Percentiles rank a stretch among this genome's conserved stretches.
Evolutionary conservation across 495 filamentous ascomycete species (phyloP).

Genomic region (Durotheca rogersii): DNA sequence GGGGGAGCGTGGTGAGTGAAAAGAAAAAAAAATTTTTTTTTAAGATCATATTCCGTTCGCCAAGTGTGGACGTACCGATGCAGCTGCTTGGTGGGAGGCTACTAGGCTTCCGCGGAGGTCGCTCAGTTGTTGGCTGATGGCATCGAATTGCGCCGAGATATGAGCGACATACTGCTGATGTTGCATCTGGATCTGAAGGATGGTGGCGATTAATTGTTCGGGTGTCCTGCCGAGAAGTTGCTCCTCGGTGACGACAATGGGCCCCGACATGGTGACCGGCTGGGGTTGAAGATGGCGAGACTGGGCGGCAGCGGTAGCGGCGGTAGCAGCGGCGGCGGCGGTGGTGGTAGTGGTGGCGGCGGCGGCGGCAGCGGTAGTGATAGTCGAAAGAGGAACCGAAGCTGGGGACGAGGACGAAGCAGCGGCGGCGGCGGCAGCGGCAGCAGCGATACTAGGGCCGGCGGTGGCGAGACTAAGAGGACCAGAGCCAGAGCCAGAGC

Average conservation of each 20-base stretch:
- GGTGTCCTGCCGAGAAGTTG: conserved; percentile 34
- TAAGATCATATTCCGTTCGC: neutral
- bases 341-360: conserved; percentile 9
- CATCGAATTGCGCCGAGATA: conserved; percentile 36
- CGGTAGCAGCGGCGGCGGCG: conserved; percentile 26
- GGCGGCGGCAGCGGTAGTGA: conserved; percentile 17
- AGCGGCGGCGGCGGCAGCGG: conserved; percentile 7
- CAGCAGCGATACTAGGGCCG: conserved; percentile 12
- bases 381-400: conserved; percentile 26
- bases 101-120: conserved; percentile 34
- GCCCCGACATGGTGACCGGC: conserved; percentile 32
- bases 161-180: conserved; percentile 37
- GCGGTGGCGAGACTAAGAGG: conserved; percentile 22
- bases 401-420: conserved; percentile 24
- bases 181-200: conserved; percentile 37
- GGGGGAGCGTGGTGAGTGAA: no score
- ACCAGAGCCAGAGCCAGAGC: conserved; percentile 26
- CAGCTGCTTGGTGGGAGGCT: conserved; percentile 37
- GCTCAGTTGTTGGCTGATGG: conserved; percentile 34
- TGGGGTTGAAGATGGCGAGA: conserved; percentile 31
- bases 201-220: conserved; percentile 38
- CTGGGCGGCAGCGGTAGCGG: conserved; percentile 29
- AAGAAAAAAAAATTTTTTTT: conserved; percentile 9
- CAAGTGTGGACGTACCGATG: conserved; percentile 24
- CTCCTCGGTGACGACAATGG: conserved; percentile 32